A percentile compares a stretch with the other conserved stretches of the same genome.
These are phyloP conservation scores for Fusarium chaquense DNA, from an alignment of 2,329 filamentous ascomycete genomes.

Conservation along the genomic window DNA sequence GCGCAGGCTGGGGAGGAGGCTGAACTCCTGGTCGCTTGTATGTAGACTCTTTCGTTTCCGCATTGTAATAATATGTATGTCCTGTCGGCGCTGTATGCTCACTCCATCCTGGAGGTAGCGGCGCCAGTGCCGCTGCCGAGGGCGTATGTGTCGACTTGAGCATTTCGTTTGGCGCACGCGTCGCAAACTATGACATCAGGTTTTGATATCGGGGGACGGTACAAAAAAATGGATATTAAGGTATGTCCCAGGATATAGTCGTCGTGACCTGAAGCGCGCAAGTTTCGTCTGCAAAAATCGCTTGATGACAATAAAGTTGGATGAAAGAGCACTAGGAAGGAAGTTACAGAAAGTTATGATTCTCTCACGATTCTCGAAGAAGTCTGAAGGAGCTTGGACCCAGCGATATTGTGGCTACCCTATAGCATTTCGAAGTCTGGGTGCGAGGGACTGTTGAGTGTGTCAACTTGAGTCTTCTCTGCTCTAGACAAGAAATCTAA, in stretches of 20 bases:
- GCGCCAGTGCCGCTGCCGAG: constrained; percentile 61
- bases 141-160: constrained; percentile 82
- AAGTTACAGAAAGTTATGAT: background rate
- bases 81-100: constrained; percentile 91
- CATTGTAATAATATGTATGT: constrained; percentile 90
- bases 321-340: background rate
- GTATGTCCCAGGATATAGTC: background rate
- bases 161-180: constrained; percentile 59
- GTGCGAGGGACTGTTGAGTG: background rate
- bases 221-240: background rate
- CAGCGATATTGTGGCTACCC: constrained; percentile 13
- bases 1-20: constrained; percentile 29
- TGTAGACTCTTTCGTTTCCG: constrained; percentile 84
- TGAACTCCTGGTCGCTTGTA: constrained; percentile 77
- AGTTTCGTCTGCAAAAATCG: background rate
- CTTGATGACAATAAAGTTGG: background rate
- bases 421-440: background rate
- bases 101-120: constrained; percentile 87
- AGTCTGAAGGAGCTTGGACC: constrained; percentile 32
- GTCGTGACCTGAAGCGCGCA: background rate
- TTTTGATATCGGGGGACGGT: too few relatives aligned
- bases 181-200: constrained; percentile 33
- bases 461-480: background rate
- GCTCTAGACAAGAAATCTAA: background rate
- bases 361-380: constrained; percentile 7